phyloP scores from a whole-genome alignment of 257 asterid genomes.

The Capsicum chinense region DNA sequence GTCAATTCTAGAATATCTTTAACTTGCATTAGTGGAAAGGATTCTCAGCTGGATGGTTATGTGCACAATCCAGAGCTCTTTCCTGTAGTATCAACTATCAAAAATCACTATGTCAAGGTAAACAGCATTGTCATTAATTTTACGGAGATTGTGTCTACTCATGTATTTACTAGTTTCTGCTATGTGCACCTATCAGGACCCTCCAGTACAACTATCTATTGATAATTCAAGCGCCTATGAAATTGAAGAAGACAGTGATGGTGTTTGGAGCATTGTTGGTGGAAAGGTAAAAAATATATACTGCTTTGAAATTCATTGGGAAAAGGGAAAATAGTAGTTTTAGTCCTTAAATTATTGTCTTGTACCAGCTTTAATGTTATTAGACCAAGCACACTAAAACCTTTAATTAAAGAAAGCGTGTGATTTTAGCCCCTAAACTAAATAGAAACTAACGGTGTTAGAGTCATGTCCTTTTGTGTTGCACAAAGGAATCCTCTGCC shows the following conservation, averaged over 20 bases:
- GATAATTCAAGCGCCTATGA: slow-evolving; percentile 71
- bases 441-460: neutral
- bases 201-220: slow-evolving; percentile 65
- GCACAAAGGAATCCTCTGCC: neutral
- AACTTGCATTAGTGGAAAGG: slow-evolving; percentile 54
- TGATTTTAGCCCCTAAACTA: neutral
- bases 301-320: slow-evolving; percentile 4
- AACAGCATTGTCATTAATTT: slow-evolving; percentile 6
- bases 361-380: neutral
- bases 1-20: slow-evolving; percentile 48
- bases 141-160: slow-evolving; percentile 6
- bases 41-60: slow-evolving; percentile 54
- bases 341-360: neutral
- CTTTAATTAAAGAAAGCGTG: neutral
- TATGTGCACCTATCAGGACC: slow-evolving; percentile 53
- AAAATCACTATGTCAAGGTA: slow-evolving; percentile 63
- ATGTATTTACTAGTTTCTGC: slow-evolving; percentile 27
- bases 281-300: slow-evolving; percentile 66
- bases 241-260: slow-evolving; percentile 81
- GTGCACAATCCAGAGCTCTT: slow-evolving; percentile 58
- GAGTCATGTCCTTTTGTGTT: neutral
- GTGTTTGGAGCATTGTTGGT: slow-evolving; percentile 92
- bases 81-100: slow-evolving; percentile 41
- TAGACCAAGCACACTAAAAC: neutral
- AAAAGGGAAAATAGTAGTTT: too few species aligned